Base-by-base conservation (phyloP, 192 early-diverging fungal species). In the Pilaira anomala region DNA sequence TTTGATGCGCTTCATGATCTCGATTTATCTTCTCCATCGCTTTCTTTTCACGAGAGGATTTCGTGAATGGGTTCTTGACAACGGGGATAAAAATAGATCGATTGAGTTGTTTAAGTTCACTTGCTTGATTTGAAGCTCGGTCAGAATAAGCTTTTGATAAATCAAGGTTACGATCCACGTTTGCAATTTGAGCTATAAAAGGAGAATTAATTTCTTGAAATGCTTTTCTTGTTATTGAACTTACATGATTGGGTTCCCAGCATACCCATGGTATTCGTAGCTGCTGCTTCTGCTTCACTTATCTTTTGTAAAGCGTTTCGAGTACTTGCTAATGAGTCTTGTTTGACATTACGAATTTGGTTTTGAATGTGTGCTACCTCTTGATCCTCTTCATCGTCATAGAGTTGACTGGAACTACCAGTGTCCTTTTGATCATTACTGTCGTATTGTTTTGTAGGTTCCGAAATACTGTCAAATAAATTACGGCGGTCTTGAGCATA, bases 21-120 rank as follows among this genome's bases (percentile, higher is more conserved):
- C 65, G 72, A 57, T 76, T 63, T 19, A 80, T 63, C 36, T 78
- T 70, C 36, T 78, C 77, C n/a, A 87, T 48, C 63, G 87, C 87
- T 1, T 46, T 62, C 30, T 78, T 77, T 54, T 84, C 80, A 44
- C 83, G 80, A 68, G 80, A 80, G 39, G 72, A 77, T 33, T 78
- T 80, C 25, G 56, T 85, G 71, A 91, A 86, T 41, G 88, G 88
- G 48, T 88, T 88, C 60, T 81, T 80, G 26, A 89, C 61, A 29
- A 83, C 82, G 2, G 85, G 73, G 14, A 83, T 81, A 73, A 91
- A 89, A 55, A 91, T 91, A 11, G 88, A 91, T 39, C 83, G 78
- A 67, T 88, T 91, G 14, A 90, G 76, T 29, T 81, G 77, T 67
- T 85, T 85, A 30, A 85, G 73, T 66, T 84, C 80, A 4, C 65